Evolutionary conservation across 192 early-diverging fungal species (phyloP).

Genomic region (Mortierella alpina): DNA sequence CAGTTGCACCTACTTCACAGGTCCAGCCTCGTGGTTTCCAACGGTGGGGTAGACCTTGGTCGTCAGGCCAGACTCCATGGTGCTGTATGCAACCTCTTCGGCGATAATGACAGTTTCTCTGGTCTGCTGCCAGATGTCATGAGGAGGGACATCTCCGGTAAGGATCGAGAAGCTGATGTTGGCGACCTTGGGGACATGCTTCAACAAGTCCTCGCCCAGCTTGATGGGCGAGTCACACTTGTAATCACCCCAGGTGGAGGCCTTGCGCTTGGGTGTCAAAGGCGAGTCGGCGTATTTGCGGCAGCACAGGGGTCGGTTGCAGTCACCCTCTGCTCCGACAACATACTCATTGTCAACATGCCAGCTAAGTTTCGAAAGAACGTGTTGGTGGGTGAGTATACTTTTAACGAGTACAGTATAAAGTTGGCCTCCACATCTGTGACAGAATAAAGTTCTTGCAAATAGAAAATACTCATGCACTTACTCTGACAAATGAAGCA

Average conservation of each 20-base stretch:
- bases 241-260: constrained; percentile 59
- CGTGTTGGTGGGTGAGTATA: not conserved
- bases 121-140: constrained; percentile 62
- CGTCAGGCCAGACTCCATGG: constrained; percentile 45
- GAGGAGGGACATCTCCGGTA: constrained; percentile 68
- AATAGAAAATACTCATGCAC: constrained; percentile 36
- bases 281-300: constrained; percentile 54
- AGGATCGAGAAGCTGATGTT: constrained; percentile 61
- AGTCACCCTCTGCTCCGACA: constrained; percentile 56
- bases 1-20: constrained; percentile 46
- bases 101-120: constrained; percentile 51
- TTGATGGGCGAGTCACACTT: constrained; percentile 61
- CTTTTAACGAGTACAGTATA: too few relatives aligned
- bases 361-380: constrained; percentile 18
- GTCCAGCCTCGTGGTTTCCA: constrained; percentile 68
- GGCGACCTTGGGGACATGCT: constrained; percentile 56
- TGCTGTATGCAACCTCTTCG: constrained; percentile 51
- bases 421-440: not conserved
- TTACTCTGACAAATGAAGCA: constrained; percentile 65
- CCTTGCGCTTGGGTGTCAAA: constrained; percentile 49
- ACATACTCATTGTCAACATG: constrained; percentile 40
- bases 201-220: constrained; percentile 58
- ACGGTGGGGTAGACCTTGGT: constrained; percentile 60
- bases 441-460: not conserved
- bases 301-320: constrained; percentile 65